Evolutionary conservation across 2,329 filamentous ascomycete species (phyloP).

Genomic region (Bertia moriformis): DNA sequence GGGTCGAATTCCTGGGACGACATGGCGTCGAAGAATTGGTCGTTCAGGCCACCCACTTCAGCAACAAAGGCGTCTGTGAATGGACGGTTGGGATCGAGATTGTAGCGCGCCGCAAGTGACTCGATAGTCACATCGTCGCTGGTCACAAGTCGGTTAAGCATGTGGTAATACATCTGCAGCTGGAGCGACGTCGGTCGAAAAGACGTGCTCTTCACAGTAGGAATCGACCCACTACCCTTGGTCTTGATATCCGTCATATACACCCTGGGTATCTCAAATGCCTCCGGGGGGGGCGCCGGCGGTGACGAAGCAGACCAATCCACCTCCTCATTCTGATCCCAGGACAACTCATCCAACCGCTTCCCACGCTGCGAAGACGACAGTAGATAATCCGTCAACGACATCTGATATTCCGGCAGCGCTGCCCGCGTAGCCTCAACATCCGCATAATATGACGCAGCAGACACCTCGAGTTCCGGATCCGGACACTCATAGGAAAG

Average conservation of each 20-base stretch:
- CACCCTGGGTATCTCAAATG: not conserved
- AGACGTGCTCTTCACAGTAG: not conserved
- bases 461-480: constrained; percentile 28
- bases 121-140: not conserved
- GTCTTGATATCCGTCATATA: constrained; percentile 1
- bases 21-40: constrained; percentile 1
- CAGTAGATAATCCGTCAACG: not conserved
- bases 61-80: not conserved
- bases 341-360: not conserved
- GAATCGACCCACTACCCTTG: not conserved
- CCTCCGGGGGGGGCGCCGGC: not conserved
- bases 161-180: not conserved
- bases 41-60: not conserved
- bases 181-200: not conserved
- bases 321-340: not conserved
- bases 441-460: not conserved
- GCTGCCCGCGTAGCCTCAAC: not conserved
- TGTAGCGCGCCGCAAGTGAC: not conserved
- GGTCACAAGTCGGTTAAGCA: not conserved
- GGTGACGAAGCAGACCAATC: too few relatives aligned
- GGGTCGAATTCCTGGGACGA: not conserved
- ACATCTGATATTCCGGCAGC: constrained; percentile 1
- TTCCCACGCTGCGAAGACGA: not conserved
- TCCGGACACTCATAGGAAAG: constrained; percentile 50
- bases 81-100: not conserved